phyloP scores from a whole-genome alignment of 2,329 filamentous ascomycete species.

The Cadophora sp. region DNA sequence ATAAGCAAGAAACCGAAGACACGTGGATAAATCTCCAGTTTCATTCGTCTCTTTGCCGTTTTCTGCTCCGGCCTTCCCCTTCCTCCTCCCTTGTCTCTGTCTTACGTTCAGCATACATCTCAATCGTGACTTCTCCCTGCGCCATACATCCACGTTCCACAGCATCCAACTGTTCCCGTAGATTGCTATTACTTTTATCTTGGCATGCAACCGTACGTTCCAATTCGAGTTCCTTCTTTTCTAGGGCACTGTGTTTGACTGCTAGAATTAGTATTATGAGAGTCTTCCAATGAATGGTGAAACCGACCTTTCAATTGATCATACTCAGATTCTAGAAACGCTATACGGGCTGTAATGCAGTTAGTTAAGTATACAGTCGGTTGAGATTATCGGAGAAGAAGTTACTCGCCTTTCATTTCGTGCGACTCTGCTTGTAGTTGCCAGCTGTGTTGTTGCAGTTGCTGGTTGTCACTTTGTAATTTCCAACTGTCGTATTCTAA shows the following conservation, averaged over 20 bases:
- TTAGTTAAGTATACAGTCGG: not conserved
- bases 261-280: conserved; percentile 5
- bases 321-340: conserved; percentile 4
- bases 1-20: conserved; percentile 7
- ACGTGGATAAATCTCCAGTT: not conserved
- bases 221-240: conserved; percentile 9
- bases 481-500: not conserved
- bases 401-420: conserved; percentile 8
- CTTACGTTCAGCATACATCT: conserved; percentile 3
- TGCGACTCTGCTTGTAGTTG: not conserved
- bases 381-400: not conserved
- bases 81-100: conserved; percentile 8
- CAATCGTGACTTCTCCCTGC: conserved; percentile 12
- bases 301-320: conserved; percentile 8
- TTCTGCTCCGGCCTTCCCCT: conserved; percentile 13
- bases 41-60: not conserved
- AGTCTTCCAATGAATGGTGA: conserved; percentile 4
- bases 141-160: not conserved
- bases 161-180: conserved; percentile 2
- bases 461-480: conserved; percentile 1
- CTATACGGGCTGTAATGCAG: conserved; percentile 1
- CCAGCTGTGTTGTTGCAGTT: not conserved
- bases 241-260: conserved; percentile 9
- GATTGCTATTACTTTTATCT: conserved; percentile 4
- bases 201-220: not conserved